phyloP scores from a whole-genome alignment of 306 rosid species.

The Sicyos baderoa region DNA sequence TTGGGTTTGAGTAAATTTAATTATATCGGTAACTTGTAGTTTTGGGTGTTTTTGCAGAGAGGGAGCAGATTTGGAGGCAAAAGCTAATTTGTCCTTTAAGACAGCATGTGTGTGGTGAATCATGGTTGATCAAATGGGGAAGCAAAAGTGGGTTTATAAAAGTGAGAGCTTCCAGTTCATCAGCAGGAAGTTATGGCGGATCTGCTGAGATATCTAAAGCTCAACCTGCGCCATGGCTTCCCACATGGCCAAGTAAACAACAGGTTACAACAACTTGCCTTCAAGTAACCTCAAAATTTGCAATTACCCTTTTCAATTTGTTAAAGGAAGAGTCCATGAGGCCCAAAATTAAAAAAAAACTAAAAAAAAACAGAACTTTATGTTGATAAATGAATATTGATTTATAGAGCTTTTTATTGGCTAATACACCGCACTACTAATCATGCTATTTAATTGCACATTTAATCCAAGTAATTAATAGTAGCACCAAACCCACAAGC shows the following conservation, averaged over 20 bases:
- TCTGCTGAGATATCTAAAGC: constrained; percentile 9
- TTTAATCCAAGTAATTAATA: neutral
- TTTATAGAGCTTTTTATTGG: neutral
- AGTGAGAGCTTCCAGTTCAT: neutral
- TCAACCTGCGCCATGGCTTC: constrained; percentile 12
- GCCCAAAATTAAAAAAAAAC: neutral
- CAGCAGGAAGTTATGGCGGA: constrained; percentile 18
- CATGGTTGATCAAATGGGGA: neutral
- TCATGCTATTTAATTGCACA: neutral
- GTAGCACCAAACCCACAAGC: neutral
- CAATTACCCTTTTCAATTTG: neutral
- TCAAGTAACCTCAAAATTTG: too few relatives aligned
- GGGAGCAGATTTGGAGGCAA: constrained; percentile 2
- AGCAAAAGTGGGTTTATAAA: constrained; percentile 6
- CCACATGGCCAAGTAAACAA: constrained; percentile 11
- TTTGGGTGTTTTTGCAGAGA: constrained; percentile 2
- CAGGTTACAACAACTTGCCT: too few relatives aligned
- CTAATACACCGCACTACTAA: too few relatives aligned
- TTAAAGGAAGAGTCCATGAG: neutral
- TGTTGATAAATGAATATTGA: neutral
- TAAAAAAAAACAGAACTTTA: neutral
- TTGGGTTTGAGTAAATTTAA: too few relatives aligned
- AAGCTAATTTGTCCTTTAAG: neutral
- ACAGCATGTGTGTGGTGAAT: neutral
- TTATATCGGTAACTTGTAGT: neutral